Evolutionary conservation across 2,329 filamentous ascomycete genomes (phyloP).

Genomic region (Epichloe typhina): DNA sequence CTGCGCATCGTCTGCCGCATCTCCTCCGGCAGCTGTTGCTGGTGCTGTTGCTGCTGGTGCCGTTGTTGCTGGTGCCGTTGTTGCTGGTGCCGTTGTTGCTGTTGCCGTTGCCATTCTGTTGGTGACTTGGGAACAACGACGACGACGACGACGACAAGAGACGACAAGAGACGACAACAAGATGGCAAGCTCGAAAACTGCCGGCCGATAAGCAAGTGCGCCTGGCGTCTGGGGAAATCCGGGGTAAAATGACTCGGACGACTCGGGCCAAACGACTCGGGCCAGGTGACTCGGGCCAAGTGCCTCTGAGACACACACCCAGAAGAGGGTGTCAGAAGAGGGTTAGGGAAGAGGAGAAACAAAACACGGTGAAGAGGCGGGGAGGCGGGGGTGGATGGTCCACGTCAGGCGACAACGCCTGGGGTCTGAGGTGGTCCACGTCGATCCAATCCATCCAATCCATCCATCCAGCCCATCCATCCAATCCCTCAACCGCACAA

Average conservation of each 20-base stretch:
- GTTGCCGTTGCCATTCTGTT: background rate
- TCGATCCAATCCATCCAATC: too few species aligned
- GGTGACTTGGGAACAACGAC: background rate
- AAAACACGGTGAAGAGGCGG: too few species aligned
- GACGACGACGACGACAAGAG: background rate
- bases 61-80: background rate
- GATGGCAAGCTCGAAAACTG: background rate
- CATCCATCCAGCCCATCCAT: too few species aligned
- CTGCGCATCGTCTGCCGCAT: background rate
- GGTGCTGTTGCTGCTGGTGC: background rate
- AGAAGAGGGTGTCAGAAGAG: too few species aligned
- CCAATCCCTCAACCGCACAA: too few species aligned
- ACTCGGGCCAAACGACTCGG: background rate
- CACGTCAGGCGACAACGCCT: too few species aligned
- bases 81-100: background rate
- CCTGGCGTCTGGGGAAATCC: background rate
- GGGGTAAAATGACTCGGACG: background rate
- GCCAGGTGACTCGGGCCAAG: background rate
- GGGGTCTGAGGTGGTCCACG: too few species aligned
- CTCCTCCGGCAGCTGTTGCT: conserved; percentile 1
- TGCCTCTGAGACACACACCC: too few species aligned
- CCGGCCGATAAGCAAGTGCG: background rate
- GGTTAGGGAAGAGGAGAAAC: too few species aligned
- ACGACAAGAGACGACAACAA: background rate
- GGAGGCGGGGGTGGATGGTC: too few species aligned